Percentiles rank a stretch among this genome's conserved stretches.
These are phyloP conservation scores for Coprinopsis sp. DNA, from an alignment of 768 basidiomycete genomes.

Conservation along the genomic window DNA sequence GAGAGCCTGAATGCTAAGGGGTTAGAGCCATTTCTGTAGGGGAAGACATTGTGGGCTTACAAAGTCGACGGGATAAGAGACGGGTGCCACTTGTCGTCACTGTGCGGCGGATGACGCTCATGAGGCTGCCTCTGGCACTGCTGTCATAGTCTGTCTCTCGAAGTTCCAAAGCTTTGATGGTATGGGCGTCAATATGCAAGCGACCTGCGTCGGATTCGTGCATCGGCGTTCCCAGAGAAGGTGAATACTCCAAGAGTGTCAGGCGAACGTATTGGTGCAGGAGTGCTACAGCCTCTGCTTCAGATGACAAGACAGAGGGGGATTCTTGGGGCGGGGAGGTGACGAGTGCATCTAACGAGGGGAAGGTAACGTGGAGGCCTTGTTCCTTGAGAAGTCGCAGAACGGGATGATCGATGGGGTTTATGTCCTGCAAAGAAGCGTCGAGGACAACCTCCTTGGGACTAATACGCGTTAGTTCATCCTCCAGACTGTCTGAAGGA, in stretches of 20 bases:
- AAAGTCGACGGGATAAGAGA: slow-evolving; percentile 70
- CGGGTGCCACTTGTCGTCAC: slow-evolving; percentile 74
- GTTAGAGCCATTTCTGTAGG: neutral
- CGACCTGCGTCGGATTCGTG: slow-evolving; percentile 50
- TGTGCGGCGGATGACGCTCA: slow-evolving; percentile 74
- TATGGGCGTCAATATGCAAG: slow-evolving; percentile 91
- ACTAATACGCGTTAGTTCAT: slow-evolving; percentile 75
- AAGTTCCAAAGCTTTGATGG: slow-evolving; percentile 85
- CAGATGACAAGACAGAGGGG: slow-evolving; percentile 29
- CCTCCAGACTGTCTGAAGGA: slow-evolving; percentile 52
- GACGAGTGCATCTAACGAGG: slow-evolving; percentile 12
- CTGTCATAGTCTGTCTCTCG: slow-evolving; percentile 71
- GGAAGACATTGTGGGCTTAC: slow-evolving; percentile 37
- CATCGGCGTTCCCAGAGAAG: slow-evolving; percentile 50
- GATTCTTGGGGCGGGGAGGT: slow-evolving; percentile 1
- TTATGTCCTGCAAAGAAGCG: slow-evolving; percentile 28
- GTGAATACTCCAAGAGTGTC: slow-evolving; percentile 78
- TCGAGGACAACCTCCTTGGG: slow-evolving; percentile 82
- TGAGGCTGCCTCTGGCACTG: slow-evolving; percentile 64
- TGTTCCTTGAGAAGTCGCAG: slow-evolving; percentile 49
- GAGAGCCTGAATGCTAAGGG: slow-evolving; percentile 54
- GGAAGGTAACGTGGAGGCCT: slow-evolving; percentile 50
- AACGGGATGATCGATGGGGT: slow-evolving; percentile 38
- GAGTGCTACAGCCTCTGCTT: slow-evolving; percentile 54
- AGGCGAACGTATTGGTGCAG: slow-evolving; percentile 60